A percentile compares a stretch with the other conserved stretches of the same genome.
Evolutionary conservation across 352 stramenopile genomes (phyloP).

Genomic region (Phytophthora megakarya): DNA sequence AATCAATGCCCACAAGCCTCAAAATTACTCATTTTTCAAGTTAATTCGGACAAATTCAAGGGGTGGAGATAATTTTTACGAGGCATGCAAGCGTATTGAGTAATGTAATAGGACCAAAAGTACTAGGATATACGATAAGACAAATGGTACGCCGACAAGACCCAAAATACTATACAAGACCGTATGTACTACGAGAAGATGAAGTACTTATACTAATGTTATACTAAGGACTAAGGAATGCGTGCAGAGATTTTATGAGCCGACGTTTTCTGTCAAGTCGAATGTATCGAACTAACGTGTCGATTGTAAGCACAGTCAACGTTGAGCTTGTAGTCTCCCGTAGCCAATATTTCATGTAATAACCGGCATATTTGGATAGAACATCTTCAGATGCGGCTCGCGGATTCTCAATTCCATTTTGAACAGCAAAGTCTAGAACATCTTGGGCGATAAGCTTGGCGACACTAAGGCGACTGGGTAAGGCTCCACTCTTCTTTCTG

Average conservation of each 20-base stretch:
- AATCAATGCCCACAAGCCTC: neutral
- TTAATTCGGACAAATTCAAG: no score
- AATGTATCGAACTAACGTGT: conserved; percentile 13
- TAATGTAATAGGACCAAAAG: conserved; percentile 5
- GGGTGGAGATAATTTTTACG: neutral
- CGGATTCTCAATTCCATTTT: neutral
- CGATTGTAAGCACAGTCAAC: conserved; percentile 5
- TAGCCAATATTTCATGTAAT: conserved; percentile 9
- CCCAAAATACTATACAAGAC: conserved; percentile 2
- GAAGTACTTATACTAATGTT: neutral
- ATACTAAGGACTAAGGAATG: no score
- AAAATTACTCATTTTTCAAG: conserved; percentile 1
- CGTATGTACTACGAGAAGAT: neutral
- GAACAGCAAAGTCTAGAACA: neutral
- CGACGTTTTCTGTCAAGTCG: conserved; percentile 6
- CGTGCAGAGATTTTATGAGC: neutral
- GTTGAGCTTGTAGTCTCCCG: neutral
- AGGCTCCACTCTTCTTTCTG: neutral
- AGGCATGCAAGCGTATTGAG: neutral
- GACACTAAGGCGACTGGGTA: conserved; percentile 11
- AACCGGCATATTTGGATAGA: neutral
- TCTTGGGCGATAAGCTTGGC: conserved; percentile 16
- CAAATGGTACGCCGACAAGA: conserved; percentile 5
- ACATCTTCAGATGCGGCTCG: neutral
- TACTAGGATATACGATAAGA: neutral